Base-by-base conservation (phyloP, 108 stramenopile species). In the Aurantiochytrium sp. region DNA sequence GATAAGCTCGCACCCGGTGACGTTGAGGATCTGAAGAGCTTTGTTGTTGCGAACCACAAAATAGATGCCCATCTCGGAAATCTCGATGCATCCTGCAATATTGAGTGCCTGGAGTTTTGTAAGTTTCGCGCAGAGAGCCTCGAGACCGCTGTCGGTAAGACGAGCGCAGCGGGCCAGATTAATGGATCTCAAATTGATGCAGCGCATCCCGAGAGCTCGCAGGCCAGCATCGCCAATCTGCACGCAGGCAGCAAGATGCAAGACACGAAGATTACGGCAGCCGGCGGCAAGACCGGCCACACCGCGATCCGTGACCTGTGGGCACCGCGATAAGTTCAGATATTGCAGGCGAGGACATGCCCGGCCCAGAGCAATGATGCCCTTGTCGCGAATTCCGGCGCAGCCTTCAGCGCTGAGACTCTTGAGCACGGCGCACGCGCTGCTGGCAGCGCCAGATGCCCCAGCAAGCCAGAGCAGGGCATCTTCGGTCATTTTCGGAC, bases 1-100 rank as follows among this genome's bases (percentile, higher is more conserved):
- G 51, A 83, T 83, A 12, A 83, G 51, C 4, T 83, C 76, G 76
- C 76, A 83, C 2, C 76, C 76, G 28, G 45, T 83, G 10, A 83
- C 76, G 51, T 83, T 83, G 76, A 83, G 76, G n/a, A 83, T 53
- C 51, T 83, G 76, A 12, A 83, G n/a, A 6, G 76, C 76, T 23
- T 83, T 83, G 76, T 83, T 83, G 51, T 83, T 47, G 51, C 51
- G 45, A 12, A 83, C 76, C 8, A 83, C 51, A 35, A 83, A 83
- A 23, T 53, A 83, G 51, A 83, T 83, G 25, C 76, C 76, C 76
- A 83, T 53, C 28, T 83, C 76, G 12, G 76, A 83, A 12, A 83
- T 45, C 28, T 83, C 49, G 51, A 35, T 83, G 76, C 76, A 83
- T 6, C 76, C 76, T 6, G 76, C 45, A 12, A 35, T 8, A 23